Base-by-base conservation (phyloP, 768 basidiomycete species). In the Mycena rebaudengoi region DNA sequence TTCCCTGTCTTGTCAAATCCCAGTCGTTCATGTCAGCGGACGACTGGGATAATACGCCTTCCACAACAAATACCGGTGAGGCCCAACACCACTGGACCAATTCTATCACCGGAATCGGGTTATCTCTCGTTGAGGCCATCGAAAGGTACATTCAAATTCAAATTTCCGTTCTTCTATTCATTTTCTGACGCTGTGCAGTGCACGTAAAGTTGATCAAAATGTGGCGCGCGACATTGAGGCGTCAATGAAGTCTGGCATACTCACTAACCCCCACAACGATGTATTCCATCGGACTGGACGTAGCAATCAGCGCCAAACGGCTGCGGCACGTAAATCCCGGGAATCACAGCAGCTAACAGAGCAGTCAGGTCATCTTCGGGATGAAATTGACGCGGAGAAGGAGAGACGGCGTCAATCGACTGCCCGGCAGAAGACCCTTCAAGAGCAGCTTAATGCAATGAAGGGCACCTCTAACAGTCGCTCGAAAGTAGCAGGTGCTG, bases 61-160 rank as follows among this genome's bases (percentile, higher is more conserved):
- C 70, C 1, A 71, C 70, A 32, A 71, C 72, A 0, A 73, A 73
- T 48, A 59, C 68, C 12, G 68, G 66, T 7, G 66, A 71, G 45
- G 35, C 62, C 4, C 70, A 71, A 46, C 72, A 73, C 39, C 64
- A 69, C 25, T 70, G 64, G 63, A 71, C 72, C 0, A 71, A 73
- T 28, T 41, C 44, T 8, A 60, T 57, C 12, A 71, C 67, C 4
- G 69, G 70, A 5, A 71, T 58, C 14, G 62, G 59, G n/a, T 54
- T 69, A 18, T 48, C 69, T 4, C 49, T 63, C 11, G 60, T 73
- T 12, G 72, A 73, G 21, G 70, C 61, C 1, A 60, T 73, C n/a
- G 63, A 46, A 18, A 51, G n/a, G 55, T 41, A 13, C 29, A 25
- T 35, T n/a, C n/a, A n/a, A 18, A 44, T 30, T 18, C 28, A 18